Evolutionary conservation across 2,329 filamentous ascomycete species (phyloP), one percentile per base, ranked within the genome.

Genomic region (Emericellopsis atlantica): DNA sequence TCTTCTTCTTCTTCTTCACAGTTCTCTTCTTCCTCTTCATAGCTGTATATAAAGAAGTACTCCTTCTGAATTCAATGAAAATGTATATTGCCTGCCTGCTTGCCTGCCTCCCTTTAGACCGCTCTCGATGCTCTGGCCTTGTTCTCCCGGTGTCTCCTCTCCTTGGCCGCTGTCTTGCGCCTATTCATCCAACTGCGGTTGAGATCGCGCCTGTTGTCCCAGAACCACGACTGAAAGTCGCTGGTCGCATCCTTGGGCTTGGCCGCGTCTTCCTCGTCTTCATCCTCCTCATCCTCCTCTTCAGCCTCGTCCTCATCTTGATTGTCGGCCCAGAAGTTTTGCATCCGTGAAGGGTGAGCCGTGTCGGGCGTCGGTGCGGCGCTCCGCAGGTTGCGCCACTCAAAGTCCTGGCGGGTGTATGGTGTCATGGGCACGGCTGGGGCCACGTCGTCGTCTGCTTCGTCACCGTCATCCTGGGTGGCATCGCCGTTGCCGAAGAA

Each of bases 341-440:
- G 80, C 43, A 67, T 71, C 23, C 77, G 75, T 33, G 69, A 78
- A 2, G 84, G 79, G 44, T 88, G 79, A 2, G 87, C 87, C 0
- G 92, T 96, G 55, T 98, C 92, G 0, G 92, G 92, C 0, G 92
- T 98, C 0, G 92, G 92, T 3, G 92, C 92, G 6, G 88, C 88
- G 55, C 88, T 95, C 42, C 92, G 75, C n/a, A 84, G 56, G 39
- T 74, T 76, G 46, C 88, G 75, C 62, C 69, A 77, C 50, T 86
- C 81, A 24, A 90, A 67, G 49, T 96, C 90, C 49, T 80, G 75
- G 46, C 80, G 78, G 1, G 84, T 86, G 56, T 79, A 94, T 0
- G 90, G 90, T 0, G 90, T 95, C 60, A 87, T 77, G 11, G 88
- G 89, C 5, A 66, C 54, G 10, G 72, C 58, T 18, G 44, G 47